Conservation (phyloP, 306 rosid species). For the Gillenia trifoliata region DNA sequence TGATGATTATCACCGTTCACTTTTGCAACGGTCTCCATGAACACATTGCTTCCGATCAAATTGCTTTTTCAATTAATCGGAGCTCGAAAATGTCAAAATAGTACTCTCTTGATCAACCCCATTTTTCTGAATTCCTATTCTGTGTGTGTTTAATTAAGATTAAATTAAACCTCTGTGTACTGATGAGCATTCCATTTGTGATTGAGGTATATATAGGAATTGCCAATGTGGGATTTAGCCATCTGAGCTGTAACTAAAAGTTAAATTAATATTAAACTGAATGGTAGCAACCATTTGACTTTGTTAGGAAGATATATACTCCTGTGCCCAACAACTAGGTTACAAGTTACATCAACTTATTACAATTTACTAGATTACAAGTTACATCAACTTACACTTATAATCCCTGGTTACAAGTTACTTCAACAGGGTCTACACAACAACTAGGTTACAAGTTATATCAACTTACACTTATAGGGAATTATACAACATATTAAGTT, state of each 20-base stretch:
- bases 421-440: too few relatives aligned
- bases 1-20: not conserved
- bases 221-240: not conserved
- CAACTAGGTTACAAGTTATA: too few relatives aligned
- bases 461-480: too few relatives aligned
- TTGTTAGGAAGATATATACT: not conserved
- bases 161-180: not conserved
- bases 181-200: not conserved
- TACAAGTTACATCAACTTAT: too few relatives aligned
- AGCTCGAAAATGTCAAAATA: constrained; percentile 15
- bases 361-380: too few relatives aligned
- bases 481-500: too few relatives aligned
- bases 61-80: constrained; percentile 11
- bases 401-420: too few relatives aligned
- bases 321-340: not conserved
- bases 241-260: not conserved
- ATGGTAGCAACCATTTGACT: not conserved
- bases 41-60: constrained; percentile 1
- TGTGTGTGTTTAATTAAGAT: not conserved
- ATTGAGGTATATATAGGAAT: constrained; percentile 9
- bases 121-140: constrained; percentile 8
- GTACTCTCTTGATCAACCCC: constrained; percentile 37
- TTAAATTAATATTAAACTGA: not conserved
- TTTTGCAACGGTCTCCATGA: constrained; percentile 23
- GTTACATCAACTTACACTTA: too few relatives aligned